Conservation (phyloP, 192 early-diverging fungal genomes). For the Backusella tuberculispora region DNA sequence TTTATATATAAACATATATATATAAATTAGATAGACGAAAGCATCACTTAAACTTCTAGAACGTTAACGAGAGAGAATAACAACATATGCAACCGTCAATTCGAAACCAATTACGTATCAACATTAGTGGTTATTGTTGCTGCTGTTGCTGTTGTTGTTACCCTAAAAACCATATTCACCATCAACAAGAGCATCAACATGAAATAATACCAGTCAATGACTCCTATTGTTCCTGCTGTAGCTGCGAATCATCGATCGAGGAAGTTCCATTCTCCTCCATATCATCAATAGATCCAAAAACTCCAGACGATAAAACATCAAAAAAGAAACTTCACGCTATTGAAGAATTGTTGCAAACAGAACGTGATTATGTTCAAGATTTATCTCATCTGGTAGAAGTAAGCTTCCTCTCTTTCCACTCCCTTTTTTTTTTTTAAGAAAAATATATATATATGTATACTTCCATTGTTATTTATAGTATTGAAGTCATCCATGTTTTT, state of each 20-base stretch:
- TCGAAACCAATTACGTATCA: neutral
- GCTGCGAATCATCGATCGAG: conserved; percentile 8
- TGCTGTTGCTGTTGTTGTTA: conserved; percentile 13
- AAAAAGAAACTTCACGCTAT: conserved; percentile 34
- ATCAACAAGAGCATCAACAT: neutral
- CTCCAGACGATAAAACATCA: conserved; percentile 1
- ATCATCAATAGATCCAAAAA: neutral
- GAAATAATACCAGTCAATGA: neutral
- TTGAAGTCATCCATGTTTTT: neutral
- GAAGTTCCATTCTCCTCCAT: neutral
- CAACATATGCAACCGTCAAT: neutral
- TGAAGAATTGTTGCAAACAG: conserved; percentile 41
- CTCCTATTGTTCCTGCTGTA: conserved; percentile 15
- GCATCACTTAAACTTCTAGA: neutral
- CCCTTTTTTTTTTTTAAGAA: conserved; percentile 8
- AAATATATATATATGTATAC: conserved; percentile 17
- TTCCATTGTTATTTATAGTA: conserved; percentile 1
- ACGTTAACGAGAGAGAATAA: neutral
- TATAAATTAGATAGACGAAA: neutral
- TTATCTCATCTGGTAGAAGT: conserved; percentile 37
- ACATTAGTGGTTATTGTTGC: neutral
- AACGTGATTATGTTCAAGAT: conserved; percentile 37
- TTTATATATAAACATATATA: neutral
- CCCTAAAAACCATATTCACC: neutral
- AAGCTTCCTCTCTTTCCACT: neutral